A percentile compares a stretch with the other conserved stretches of the same genome.
Conservation (phyloP, 2,329 filamentous ascomycete genomes). For the Shiraia sp. region DNA sequence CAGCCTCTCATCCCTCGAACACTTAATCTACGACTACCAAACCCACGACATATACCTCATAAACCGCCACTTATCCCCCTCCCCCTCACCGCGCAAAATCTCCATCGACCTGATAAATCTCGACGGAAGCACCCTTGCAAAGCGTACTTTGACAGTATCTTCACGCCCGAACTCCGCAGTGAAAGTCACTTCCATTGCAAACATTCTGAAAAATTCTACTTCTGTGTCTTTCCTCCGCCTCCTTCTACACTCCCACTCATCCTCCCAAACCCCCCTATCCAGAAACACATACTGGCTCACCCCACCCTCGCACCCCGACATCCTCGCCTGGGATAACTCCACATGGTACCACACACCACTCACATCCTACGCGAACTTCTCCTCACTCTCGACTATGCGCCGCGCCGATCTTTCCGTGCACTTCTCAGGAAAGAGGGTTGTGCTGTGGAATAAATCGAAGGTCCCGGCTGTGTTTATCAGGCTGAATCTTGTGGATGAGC, state of each 20-base stretch:
- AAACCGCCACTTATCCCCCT: slow-evolving; percentile 54
- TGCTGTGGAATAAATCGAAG: slow-evolving; percentile 56
- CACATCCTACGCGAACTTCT: slow-evolving; percentile 55
- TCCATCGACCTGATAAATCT: slow-evolving; percentile 56
- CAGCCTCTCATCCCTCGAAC: slow-evolving; percentile 50
- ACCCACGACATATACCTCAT: slow-evolving; percentile 55
- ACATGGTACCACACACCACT: slow-evolving; percentile 65
- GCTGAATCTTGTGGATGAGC: slow-evolving; percentile 53
- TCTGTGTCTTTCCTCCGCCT: slow-evolving; percentile 58
- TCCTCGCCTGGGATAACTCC: slow-evolving; percentile 59
- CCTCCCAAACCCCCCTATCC: slow-evolving; percentile 49
- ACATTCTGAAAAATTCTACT: slow-evolving; percentile 34
- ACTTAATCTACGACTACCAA: slow-evolving; percentile 60
- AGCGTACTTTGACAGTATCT: slow-evolving; percentile 21
- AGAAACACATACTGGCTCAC: slow-evolving; percentile 66
- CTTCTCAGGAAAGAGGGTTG: slow-evolving; percentile 36
- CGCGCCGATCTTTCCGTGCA: slow-evolving; percentile 10
- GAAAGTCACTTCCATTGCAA: slow-evolving; percentile 27
- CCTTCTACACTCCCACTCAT: slow-evolving; percentile 38
- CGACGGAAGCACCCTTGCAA: slow-evolving; percentile 50
- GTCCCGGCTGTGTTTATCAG: slow-evolving; percentile 63
- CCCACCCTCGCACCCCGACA: slow-evolving; percentile 49
- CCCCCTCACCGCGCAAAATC: slow-evolving; percentile 48
- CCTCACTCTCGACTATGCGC: slow-evolving; percentile 44
- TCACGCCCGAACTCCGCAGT: slow-evolving; percentile 52